A percentile compares a stretch with the other conserved stretches of the same genome.
phyloP scores from a whole-genome alignment of 2,329 filamentous ascomycete species.

The Fusarium chuoi region DNA sequence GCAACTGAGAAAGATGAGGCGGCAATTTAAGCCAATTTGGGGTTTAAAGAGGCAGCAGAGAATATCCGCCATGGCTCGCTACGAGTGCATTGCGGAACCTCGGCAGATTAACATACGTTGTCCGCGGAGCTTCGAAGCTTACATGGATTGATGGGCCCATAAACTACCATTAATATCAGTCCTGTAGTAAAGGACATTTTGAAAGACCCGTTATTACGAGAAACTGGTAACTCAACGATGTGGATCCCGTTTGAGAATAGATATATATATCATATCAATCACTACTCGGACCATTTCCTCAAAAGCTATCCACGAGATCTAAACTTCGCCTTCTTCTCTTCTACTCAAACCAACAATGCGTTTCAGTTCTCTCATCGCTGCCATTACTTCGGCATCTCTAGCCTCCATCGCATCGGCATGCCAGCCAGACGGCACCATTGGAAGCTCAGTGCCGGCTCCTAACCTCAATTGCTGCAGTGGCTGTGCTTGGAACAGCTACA shows the following conservation, averaged over 20 bases:
- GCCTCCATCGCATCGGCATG: not conserved
- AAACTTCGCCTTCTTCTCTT: not conserved
- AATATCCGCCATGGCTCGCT: rapidly evolving
- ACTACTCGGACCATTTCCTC: no score
- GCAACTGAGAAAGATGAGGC: rapidly evolving
- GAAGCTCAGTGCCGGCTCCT: not conserved
- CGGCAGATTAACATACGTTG: not conserved
- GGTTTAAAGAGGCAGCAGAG: no score
- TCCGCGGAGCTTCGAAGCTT: not conserved
- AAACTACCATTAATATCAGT: not conserved
- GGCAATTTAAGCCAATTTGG: rapidly evolving
- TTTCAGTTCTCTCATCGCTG: not conserved
- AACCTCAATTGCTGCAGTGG: not conserved
- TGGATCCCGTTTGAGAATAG: rapidly evolving
- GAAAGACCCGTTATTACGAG: no score
- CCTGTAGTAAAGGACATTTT: no score
- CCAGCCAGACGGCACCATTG: not conserved
- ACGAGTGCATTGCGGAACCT: not conserved
- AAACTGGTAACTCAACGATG: not conserved
- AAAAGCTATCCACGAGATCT: not conserved
- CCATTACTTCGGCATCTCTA: not conserved
- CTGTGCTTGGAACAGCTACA: not conserved
- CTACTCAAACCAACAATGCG: not conserved
- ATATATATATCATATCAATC: rapidly evolving
- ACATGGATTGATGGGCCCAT: not conserved